Conservation (phyloP, 139 green algal genomes). For the Chlorella sp. region DNA sequence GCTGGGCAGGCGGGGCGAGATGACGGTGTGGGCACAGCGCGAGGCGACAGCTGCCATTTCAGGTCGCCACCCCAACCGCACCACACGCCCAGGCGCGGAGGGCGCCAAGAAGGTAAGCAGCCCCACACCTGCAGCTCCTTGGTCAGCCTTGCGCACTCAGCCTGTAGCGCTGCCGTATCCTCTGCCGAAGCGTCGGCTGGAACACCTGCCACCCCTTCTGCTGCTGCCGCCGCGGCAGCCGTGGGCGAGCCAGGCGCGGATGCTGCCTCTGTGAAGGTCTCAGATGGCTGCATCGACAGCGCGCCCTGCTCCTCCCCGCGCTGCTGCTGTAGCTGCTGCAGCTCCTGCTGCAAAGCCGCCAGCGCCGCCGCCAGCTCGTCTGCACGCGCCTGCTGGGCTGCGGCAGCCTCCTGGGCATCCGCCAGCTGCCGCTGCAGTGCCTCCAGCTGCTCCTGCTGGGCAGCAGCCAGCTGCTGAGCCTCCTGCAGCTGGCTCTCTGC, state of each 20-base stretch:
- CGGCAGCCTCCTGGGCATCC: neutral
- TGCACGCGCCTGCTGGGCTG: neutral
- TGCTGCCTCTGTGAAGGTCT: neutral
- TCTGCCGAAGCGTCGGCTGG: neutral
- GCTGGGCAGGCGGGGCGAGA: too few relatives aligned
- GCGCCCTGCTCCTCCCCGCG: neutral
- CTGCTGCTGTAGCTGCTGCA: neutral
- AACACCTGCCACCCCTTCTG: neutral
- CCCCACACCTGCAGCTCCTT: constrained; percentile 39
- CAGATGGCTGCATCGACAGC: neutral
- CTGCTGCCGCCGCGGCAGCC: neutral
- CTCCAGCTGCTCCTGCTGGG: neutral
- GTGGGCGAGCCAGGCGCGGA: neutral
- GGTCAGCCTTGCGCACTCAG: constrained; percentile 11
- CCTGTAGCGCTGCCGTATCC: constrained; percentile 13
- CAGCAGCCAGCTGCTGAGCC: neutral
- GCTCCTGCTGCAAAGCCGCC: neutral
- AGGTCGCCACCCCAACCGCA: too few relatives aligned
- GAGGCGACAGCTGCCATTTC: too few relatives aligned
- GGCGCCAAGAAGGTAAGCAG: too few relatives aligned
- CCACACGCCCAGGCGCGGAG: too few relatives aligned
- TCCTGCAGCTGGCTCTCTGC: neutral
- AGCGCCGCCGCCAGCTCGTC: constrained; percentile 6
- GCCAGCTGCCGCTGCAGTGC: constrained; percentile 9
- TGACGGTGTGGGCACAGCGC: too few relatives aligned